Evolutionary conservation across 2,329 filamentous ascomycete species (phyloP), one percentile per base, ranked within the genome.

Genomic region (Hymenoscyphus albidus): DNA sequence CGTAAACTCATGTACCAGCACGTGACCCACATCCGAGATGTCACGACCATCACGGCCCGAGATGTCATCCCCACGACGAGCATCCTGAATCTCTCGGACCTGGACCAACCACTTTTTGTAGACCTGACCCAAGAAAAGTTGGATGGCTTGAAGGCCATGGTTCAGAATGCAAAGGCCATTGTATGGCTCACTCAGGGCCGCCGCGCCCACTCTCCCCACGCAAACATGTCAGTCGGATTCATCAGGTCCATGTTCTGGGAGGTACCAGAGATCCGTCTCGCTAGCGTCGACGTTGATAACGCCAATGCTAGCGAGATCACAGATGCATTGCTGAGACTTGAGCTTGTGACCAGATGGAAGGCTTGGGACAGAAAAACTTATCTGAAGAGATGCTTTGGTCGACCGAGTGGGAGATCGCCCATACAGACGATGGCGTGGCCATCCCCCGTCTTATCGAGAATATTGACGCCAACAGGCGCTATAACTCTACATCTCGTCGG

Each of bases 41-140:
- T 27, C 27, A 3, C 27, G 22, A 3, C 22, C 22, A 27, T 27
- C 22, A 27, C 1, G 22, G 22, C 22, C 22, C 22, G 22, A 27
- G 22, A 27, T 27, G 22, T 27, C 3, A 27, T 3, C 27, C 27
- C 27, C 27, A 27, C 27, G 27, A 27, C 27, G 27, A 27, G 27
- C 27, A 27, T 22, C 59, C 61, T 6, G 44, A 35, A n/a, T 58
- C 62, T 74, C 4, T 65, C 65, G 2, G 73, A 75, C 16, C 65
- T 74, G 39, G 77, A 78, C 66, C 66, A 68, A 16, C 72, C 74
- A 1, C 61, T 65, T 2, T 69, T 72, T 18, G 61, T 68, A 10
- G 58, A 65, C 16, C 65, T 74, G 58, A 69, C 70, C 1, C 12
- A 51, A 27, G 44, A 63, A 4, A 27, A 40, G 10, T 58, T 55